Conservation (phyloP, 345 rosid species). For the Pistacia integerrima region DNA sequence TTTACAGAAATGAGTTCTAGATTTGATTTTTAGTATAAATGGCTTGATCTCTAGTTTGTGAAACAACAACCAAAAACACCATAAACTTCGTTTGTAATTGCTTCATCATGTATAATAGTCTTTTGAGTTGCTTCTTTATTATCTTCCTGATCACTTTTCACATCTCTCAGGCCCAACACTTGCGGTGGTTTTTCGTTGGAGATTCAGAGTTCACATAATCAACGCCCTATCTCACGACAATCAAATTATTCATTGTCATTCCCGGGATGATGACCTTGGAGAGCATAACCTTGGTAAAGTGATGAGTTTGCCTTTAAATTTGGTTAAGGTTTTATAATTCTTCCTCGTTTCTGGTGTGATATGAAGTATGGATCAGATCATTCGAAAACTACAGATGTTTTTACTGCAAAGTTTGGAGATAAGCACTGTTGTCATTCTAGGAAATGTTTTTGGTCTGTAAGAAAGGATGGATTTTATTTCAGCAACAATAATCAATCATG, state of each 20-base stretch:
- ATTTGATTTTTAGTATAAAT: too few relatives aligned
- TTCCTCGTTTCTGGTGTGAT: not conserved
- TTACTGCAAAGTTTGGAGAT: not conserved
- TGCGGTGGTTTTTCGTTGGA: not conserved
- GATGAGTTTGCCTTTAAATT: not conserved
- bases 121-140: not conserved
- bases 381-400: not conserved
- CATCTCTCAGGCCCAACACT: not conserved
- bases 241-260: constrained; percentile 1
- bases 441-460: constrained; percentile 3
- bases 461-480: constrained; percentile 5
- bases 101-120: too few relatives aligned
- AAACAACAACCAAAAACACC: too few relatives aligned
- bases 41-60: too few relatives aligned
- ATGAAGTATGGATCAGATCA: not conserved
- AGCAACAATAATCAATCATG: not conserved
- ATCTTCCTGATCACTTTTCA: not conserved
- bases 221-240: constrained; percentile 13
- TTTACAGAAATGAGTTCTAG: too few relatives aligned
- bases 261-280: constrained; percentile 14
- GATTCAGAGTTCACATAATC: not conserved
- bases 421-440: not conserved
- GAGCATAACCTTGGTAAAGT: not conserved
- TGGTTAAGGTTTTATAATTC: not conserved
- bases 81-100: too few relatives aligned